Evolutionary conservation across 257 asterid genomes (phyloP).

Genomic region (Solanum piurae): DNA sequence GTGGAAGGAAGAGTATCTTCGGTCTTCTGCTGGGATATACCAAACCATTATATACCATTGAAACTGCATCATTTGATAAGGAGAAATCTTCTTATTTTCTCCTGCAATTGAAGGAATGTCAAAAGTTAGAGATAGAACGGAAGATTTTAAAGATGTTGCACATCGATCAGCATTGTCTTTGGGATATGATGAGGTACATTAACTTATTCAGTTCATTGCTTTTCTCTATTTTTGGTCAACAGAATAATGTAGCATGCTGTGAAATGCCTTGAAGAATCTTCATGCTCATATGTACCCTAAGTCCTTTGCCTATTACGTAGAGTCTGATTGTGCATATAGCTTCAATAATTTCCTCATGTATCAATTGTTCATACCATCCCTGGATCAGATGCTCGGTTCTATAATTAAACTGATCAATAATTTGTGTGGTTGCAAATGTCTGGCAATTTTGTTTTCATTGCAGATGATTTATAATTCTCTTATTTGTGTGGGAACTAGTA

Average conservation of each 20-base stretch:
- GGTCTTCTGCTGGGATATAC: not conserved
- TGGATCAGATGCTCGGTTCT: not conserved
- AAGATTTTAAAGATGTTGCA: conserved; percentile 83
- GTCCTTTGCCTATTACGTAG: not conserved
- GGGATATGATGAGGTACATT: conserved; percentile 62
- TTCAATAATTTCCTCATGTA: not conserved
- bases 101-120: conserved; percentile 36
- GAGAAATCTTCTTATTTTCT: not conserved
- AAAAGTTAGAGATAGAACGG: conserved; percentile 79
- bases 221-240: not conserved
- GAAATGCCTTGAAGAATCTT: not conserved
- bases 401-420: not conserved
- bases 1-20: not conserved
- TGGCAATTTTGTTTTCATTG: not conserved
- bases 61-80: not conserved
- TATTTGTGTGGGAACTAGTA: not conserved
- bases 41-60: not conserved
- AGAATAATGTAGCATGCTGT: not conserved
- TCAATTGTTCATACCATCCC: not conserved
- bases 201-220: not conserved
- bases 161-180: conserved; percentile 66
- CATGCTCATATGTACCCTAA: not conserved
- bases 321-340: not conserved
- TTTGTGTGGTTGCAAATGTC: not conserved
- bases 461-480: not conserved